Base-by-base conservation (phyloP, 805 yeast genomes). In the Starmerella roubikii region DNA sequence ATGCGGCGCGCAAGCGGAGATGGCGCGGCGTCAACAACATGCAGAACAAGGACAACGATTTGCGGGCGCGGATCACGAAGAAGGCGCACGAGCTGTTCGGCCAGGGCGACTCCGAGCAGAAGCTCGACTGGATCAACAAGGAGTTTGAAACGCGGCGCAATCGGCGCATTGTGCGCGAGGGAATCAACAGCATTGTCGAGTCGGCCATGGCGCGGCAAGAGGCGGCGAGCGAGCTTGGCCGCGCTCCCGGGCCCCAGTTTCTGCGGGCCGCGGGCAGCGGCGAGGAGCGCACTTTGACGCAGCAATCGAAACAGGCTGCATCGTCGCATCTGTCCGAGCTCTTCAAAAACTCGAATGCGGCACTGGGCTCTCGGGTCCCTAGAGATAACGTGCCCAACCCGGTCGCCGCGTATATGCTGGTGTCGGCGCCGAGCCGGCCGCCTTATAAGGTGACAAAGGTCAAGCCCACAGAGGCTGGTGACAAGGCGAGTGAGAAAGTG, bases 11-110 rank as follows among this genome's bases (percentile, higher is more conserved):
- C 17, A 83, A 83, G 61, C 76, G 79, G 60, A 70, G 72, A 48
- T 83, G 94, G 94, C 67, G 94, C 52, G 86, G 75, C 47, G 76
- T 72, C 21, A 84, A 88, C 54, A 69, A 72, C 8, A 78, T 78
- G 43, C 67, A 91, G 47, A 86, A 86, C 57, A 78, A 82, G 61
- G 94, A 85, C 56, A 78, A 83, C 51, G 97, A 88, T 54, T 63
- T 88, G 39, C 67, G 93, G 37, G 73, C 81, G 0, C 65, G 97
- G 39, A 76, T 88, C 17, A 68, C 71, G 46, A 78, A 77, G 47
- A 65, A 91, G 30, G 95, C 96, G 0, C 64, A 61, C 28, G 60
- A 59, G 16, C 59, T 78, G 48, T 85, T 73, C 60, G 91, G 94
- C 1, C 69, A 65, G 9, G 65, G 59, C 0, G 74, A 72, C 6